phyloP scores from a whole-genome alignment of 805 yeast genomes.

The Jamesozyma jinghongensis region DNA sequence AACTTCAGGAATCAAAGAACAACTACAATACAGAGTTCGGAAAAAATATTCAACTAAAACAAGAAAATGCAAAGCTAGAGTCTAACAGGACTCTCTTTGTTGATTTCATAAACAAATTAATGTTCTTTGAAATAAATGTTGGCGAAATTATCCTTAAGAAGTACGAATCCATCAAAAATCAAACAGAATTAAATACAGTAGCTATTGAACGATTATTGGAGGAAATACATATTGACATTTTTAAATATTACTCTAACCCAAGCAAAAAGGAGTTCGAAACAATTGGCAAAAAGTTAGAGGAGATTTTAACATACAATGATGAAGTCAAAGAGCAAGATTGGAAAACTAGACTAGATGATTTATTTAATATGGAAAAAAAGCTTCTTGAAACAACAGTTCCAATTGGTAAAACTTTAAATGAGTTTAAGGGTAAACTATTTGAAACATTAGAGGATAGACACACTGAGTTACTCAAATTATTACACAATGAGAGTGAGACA shows the following conservation, averaged over 20 bases:
- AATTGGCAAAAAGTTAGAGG: not conserved
- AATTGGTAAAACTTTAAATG: not conserved
- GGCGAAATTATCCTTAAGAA: conserved; percentile 1
- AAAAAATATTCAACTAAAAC: not conserved
- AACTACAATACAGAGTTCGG: too few species aligned
- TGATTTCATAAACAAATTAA: not conserved
- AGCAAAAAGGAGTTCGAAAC: not conserved
- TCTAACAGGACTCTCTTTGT: not conserved
- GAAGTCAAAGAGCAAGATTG: not conserved
- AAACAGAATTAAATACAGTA: not conserved
- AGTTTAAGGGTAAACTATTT: not conserved
- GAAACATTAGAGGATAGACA: not conserved
- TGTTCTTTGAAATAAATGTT: conserved; percentile 2
- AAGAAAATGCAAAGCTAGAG: not conserved
- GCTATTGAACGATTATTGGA: not conserved
- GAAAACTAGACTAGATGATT: not conserved
- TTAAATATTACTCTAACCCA: not conserved
- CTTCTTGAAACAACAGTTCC: not conserved
- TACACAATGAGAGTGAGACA: not conserved
- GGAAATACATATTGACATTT: not conserved
- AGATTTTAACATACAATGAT: not conserved
- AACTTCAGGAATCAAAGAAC: too few species aligned
- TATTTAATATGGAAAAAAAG: not conserved
- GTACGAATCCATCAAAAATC: not conserved
- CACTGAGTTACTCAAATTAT: not conserved